A percentile compares a stretch with the other conserved stretches of the same genome.
Evolutionary conservation across 768 basidiomycete species (phyloP).

Genomic region (Neoboletus magnificus): DNA sequence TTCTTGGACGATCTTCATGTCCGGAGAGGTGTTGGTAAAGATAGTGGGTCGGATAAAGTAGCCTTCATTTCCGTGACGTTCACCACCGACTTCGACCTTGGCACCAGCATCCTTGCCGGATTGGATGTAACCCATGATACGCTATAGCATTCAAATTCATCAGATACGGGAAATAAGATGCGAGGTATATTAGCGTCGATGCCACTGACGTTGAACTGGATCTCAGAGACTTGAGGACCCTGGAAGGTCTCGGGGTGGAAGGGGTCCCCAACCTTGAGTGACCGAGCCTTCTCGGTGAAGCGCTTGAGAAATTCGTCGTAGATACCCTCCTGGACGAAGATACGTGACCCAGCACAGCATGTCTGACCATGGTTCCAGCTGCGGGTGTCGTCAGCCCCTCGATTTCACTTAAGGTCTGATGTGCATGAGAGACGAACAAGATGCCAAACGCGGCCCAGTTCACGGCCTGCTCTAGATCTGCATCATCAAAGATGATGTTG

Average conservation of each 20-base stretch:
- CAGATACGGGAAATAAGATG: neutral
- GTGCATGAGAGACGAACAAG: slow-evolving; percentile 48
- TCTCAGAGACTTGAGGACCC: slow-evolving; percentile 76
- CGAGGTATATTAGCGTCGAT: neutral
- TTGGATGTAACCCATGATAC: slow-evolving; percentile 75
- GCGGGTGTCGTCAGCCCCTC: slow-evolving; percentile 19
- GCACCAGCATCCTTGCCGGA: slow-evolving; percentile 73
- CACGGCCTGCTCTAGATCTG: slow-evolving; percentile 53
- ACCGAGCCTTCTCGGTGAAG: slow-evolving; percentile 53
- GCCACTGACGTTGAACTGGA: slow-evolving; percentile 64
- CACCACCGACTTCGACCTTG: slow-evolving; percentile 60
- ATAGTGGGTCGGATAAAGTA: slow-evolving; percentile 77
- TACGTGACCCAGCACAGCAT: slow-evolving; percentile 78
- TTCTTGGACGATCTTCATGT: slow-evolving; percentile 73
- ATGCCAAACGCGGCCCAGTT: slow-evolving; percentile 71
- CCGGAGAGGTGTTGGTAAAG: slow-evolving; percentile 59
- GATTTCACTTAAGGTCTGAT: neutral
- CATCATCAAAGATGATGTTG: slow-evolving; percentile 48
- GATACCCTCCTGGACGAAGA: slow-evolving; percentile 75
- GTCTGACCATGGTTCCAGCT: slow-evolving; percentile 76
- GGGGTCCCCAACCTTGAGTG: slow-evolving; percentile 68
- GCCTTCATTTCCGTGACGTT: slow-evolving; percentile 53
- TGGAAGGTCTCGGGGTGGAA: slow-evolving; percentile 59
- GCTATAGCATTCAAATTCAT: slow-evolving; percentile 37
- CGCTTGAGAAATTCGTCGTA: slow-evolving; percentile 72